Conservation (phyloP, 108 stramenopile genomes). For the Schizochytrium sp. region DNA sequence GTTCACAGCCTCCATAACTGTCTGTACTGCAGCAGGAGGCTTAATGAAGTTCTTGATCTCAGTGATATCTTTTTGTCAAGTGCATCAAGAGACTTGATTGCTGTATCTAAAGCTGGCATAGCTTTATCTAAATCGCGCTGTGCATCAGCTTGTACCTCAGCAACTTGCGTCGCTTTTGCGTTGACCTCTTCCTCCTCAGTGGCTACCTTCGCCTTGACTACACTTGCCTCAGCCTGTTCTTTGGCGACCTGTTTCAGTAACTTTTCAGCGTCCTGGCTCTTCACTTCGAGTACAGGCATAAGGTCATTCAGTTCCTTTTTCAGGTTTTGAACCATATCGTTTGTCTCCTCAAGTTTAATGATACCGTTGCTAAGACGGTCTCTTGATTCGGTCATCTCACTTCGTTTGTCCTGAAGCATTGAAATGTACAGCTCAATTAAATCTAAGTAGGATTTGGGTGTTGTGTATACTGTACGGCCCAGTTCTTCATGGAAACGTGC, state of each 20-base stretch:
- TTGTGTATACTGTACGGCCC: slow-evolving; percentile 74
- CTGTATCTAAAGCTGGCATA: slow-evolving; percentile 71
- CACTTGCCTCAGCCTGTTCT: slow-evolving; percentile 67
- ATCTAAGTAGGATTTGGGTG: slow-evolving; percentile 76
- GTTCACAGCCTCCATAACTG: slow-evolving; percentile 73
- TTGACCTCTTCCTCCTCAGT: slow-evolving; percentile 68
- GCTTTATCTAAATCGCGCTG: slow-evolving; percentile 71
- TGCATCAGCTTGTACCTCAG: slow-evolving; percentile 68
- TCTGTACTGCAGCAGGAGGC: slow-evolving; percentile 72
- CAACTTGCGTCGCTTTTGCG: slow-evolving; percentile 59
- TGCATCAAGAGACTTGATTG: slow-evolving; percentile 66
- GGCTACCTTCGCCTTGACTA: slow-evolving; percentile 68
- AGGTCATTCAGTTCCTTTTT: slow-evolving; percentile 73
- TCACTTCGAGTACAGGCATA: slow-evolving; percentile 72
- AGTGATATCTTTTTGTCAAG: slow-evolving; percentile 71
- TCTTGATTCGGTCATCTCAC: slow-evolving; percentile 68
- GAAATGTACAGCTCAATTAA: slow-evolving; percentile 70
- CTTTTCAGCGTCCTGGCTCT: slow-evolving; percentile 67
- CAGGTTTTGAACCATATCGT: slow-evolving; percentile 72
- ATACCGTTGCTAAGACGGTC: slow-evolving; percentile 71
- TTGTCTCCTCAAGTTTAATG: slow-evolving; percentile 72
- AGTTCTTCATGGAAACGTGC: slow-evolving; percentile 66
- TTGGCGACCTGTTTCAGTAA: slow-evolving; percentile 66
- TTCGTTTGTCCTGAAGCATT: slow-evolving; percentile 68
- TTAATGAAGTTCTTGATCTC: slow-evolving; percentile 72